phyloP scores from a whole-genome alignment of 2,329 filamentous ascomycete genomes.

The Colletotrichum acutatum region DNA sequence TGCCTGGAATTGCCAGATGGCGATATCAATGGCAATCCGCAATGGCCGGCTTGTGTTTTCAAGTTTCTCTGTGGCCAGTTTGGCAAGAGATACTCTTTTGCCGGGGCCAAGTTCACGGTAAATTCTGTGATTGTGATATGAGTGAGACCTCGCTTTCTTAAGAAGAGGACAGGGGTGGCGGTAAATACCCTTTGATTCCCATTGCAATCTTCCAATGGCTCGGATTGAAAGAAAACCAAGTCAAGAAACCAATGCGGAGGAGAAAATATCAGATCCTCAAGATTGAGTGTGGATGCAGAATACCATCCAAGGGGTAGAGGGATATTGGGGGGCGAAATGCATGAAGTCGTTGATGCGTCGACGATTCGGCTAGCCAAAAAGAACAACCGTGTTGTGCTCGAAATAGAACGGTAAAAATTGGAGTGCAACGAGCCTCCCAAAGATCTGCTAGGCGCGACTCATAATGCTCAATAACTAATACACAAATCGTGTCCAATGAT shows the following conservation, averaged over 20 bases:
- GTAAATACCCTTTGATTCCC: slow-evolving; percentile 73
- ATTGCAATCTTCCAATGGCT: slow-evolving; percentile 47
- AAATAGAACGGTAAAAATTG: background rate
- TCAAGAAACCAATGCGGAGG: background rate
- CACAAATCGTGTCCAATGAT: background rate
- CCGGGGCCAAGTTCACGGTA: slow-evolving; percentile 90
- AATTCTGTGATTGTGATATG: slow-evolving; percentile 67
- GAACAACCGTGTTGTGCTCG: background rate
- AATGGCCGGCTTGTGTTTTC: slow-evolving; percentile 77
- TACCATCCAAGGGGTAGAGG: background rate
- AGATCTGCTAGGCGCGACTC: background rate
- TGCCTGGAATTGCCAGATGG: slow-evolving; percentile 97
- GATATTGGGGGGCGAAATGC: background rate
- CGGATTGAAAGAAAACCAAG: no score
- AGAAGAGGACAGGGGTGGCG: background rate
- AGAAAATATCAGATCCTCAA: background rate
- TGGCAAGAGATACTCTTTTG: slow-evolving; percentile 82
- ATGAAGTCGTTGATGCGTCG: background rate
- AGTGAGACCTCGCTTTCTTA: slow-evolving; percentile 34
- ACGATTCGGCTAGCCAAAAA: background rate
- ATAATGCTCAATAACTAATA: background rate
- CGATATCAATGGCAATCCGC: slow-evolving; percentile 90
- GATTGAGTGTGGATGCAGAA: background rate
- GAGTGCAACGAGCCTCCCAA: background rate
- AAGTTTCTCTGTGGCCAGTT: slow-evolving; percentile 82